Base-by-base conservation (phyloP, 345 rosid species). In the Acer campestre region DNA sequence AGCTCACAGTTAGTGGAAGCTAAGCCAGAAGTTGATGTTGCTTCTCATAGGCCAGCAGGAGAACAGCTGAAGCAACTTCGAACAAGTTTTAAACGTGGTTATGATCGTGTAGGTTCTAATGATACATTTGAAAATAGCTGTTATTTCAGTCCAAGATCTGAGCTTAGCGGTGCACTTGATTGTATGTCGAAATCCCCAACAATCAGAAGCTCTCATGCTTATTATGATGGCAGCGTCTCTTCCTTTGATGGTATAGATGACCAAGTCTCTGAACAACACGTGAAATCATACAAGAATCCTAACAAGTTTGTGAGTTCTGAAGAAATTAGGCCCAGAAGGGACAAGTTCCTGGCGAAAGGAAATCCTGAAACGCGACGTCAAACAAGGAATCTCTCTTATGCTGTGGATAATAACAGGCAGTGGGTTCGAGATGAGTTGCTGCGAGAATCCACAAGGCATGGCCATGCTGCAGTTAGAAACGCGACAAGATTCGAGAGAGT, bases 211-310 rank as follows among this genome's bases (percentile, higher is more conserved):
- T 74, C 85, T 65, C 90, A 81, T 80, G 91, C 93, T 62, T 92
- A 90, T 80, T 92, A 90, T 80, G 93, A 90, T 83, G 93, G 89
- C 67, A 87, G 89, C 25, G 75, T 90, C 80, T 92, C 99, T 78
- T 95, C 98, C 1, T 85, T 68, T 79, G 94, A 88, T n/a, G 90
- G 82, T 68, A 72, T 78, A 2, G 95, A 87, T 82, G 93, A 90
- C 82, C 91, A 80, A 70, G 72, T 86, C 53, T 80, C 79, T 48
- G 79, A 80, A 68, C 81, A 79, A 59, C 76, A 78, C 16, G 56
- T 80, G 8, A 62, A 75, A 67, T 53, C 75, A 71, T 76, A 67
- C 18, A 84, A 81, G 75, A 81, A 72, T 75, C 77, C 78, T 20
- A 58, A 75, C 31, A 83, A 85, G 66, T 72, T 46, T 44, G 68